A percentile compares a stretch with the other conserved stretches of the same genome.
Conservation (phyloP, 208 protist genomes). For the Histomonas meleagridis region DNA sequence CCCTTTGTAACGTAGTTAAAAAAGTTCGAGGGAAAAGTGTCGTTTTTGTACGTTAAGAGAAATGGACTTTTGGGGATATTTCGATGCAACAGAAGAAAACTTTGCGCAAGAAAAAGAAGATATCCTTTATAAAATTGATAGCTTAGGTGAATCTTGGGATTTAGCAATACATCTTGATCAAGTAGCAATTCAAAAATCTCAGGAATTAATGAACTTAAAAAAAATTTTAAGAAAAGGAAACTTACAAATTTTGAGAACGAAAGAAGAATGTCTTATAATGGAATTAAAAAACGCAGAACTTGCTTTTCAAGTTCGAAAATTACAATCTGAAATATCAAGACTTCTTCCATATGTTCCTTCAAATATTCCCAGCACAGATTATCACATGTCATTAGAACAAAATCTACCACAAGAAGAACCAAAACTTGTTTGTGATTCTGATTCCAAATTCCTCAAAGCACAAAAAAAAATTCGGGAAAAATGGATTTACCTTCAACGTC, state of each 20-base stretch:
- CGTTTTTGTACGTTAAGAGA: too few species aligned
- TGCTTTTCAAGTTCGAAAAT: conserved; percentile 4
- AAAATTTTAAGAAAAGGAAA: conserved; percentile 24
- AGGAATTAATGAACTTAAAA: conserved; percentile 13
- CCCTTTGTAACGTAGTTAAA: too few species aligned
- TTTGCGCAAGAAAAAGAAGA: conserved; percentile 31
- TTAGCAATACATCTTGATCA: neutral
- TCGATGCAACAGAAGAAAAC: neutral
- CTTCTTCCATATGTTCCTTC: neutral
- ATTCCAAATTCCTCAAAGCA: neutral
- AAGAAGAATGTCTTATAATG: conserved; percentile 22
- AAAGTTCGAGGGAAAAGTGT: too few species aligned
- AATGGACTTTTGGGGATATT: conserved; percentile 24
- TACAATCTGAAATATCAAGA: neutral
- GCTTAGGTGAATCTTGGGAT: neutral
- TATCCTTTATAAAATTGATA: neutral
- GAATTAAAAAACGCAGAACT: conserved; percentile 6
- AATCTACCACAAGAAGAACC: neutral
- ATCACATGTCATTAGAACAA: conserved; percentile 21
- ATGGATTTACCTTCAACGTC: neutral
- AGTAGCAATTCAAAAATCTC: neutral
- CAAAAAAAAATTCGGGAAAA: neutral
- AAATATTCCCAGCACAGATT: conserved; percentile 21
- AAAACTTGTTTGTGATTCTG: neutral
- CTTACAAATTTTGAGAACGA: conserved; percentile 14